Evolutionary conservation across 2,329 filamentous ascomycete species (phyloP).

Genomic region (Stachybotrys echinatus): DNA sequence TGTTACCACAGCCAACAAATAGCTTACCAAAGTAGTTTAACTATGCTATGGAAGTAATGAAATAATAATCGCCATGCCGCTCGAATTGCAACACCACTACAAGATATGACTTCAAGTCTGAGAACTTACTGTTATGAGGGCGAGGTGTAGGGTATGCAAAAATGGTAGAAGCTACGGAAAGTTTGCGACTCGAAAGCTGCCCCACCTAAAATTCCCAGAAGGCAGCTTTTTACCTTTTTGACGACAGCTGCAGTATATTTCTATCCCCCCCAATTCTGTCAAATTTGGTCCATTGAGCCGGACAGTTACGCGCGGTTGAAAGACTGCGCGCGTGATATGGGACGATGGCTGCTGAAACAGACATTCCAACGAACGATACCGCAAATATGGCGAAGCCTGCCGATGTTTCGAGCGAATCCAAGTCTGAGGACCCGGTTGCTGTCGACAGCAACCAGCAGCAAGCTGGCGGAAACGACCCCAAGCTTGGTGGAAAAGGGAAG

Average conservation of each 20-base stretch:
- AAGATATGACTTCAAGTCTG: too few species aligned
- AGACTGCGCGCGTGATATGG: neutral
- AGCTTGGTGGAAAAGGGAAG: neutral
- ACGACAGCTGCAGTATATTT: neutral
- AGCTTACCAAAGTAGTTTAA: too few species aligned
- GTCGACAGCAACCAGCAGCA: neutral
- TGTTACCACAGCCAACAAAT: too few species aligned
- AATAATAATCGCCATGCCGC: too few species aligned
- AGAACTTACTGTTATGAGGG: too few species aligned
- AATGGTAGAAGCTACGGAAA: neutral
- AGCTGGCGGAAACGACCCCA: neutral
- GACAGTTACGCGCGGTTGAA: neutral
- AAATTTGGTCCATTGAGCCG: neutral
- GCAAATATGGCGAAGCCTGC: neutral
- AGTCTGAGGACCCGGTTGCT: neutral
- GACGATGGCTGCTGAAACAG: neutral
- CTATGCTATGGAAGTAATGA: too few species aligned
- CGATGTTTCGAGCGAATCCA: neutral
- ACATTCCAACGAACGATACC: neutral
- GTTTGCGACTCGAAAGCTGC: neutral
- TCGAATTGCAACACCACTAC: too few species aligned
- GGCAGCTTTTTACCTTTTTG: neutral
- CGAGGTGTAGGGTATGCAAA: neutral
- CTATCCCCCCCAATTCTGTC: neutral
- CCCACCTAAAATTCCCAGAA: neutral